Evolutionary conservation across 495 filamentous ascomycete species (phyloP).

Genomic region (Podospora pseudoanserina): DNA sequence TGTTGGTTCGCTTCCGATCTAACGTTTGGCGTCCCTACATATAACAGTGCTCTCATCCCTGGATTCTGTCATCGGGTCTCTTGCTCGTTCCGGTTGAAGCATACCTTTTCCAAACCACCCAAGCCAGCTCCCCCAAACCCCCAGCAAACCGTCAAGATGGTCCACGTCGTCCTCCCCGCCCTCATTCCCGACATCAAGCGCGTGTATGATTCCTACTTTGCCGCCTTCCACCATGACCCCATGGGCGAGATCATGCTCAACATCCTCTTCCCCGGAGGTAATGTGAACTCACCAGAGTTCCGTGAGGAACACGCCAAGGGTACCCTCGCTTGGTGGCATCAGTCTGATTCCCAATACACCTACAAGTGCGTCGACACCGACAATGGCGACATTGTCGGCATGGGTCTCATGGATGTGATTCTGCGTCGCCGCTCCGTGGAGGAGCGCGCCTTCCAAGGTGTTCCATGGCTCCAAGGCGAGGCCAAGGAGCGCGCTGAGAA

Average conservation of each 20-base stretch:
- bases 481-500: slow-evolving; percentile 29
- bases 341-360: slow-evolving; percentile 31
- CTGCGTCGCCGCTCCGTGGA: slow-evolving; percentile 21
- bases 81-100: not conserved
- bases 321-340: slow-evolving; percentile 34
- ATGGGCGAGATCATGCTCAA: slow-evolving; percentile 34
- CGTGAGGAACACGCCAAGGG: slow-evolving; percentile 29
- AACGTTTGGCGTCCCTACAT: not conserved
- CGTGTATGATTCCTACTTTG: slow-evolving; percentile 38
- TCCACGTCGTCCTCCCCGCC: slow-evolving; percentile 32
- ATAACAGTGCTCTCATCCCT: not conserved
- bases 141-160: slow-evolving; percentile 24
- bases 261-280: slow-evolving; percentile 31
- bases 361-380: slow-evolving; percentile 37
- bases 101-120: not conserved
- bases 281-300: slow-evolving; percentile 27
- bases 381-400: slow-evolving; percentile 33
- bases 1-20: not conserved
- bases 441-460: slow-evolving; percentile 31
- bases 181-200: slow-evolving; percentile 36
- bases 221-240: slow-evolving; percentile 31
- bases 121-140: not conserved
- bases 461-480: slow-evolving; percentile 31
- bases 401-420: slow-evolving; percentile 31
- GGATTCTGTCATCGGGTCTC: not conserved